A percentile compares a stretch with the other conserved stretches of the same genome.
Conservation (phyloP, 768 basidiomycete species). For the Gelatoporia subvermispora region DNA sequence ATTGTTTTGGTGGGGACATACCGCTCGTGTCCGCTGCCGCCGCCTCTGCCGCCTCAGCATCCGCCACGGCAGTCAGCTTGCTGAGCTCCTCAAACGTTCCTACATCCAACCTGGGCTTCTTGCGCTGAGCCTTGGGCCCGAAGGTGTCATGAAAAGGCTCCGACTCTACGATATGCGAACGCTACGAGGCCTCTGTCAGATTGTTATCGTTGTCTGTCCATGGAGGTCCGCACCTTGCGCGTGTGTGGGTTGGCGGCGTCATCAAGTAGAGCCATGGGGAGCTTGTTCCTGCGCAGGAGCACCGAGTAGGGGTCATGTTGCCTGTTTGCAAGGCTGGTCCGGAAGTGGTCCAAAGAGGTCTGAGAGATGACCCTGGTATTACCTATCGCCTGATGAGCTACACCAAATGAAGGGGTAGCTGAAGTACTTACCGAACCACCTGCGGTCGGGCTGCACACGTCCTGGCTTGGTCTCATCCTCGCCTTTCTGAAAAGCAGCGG, state of each 20-base stretch:
- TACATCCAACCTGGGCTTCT: constrained; percentile 81
- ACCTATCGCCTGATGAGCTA: constrained; percentile 40
- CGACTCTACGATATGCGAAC: constrained; percentile 91
- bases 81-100: constrained; percentile 90
- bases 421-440: constrained; percentile 86
- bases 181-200: constrained; percentile 37
- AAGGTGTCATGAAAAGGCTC: constrained; percentile 95
- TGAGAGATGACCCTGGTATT: constrained; percentile 99
- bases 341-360: constrained; percentile 92
- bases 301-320: constrained; percentile 97
- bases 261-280: constrained; percentile 94
- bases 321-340: constrained; percentile 77
- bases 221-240: constrained; percentile 54
- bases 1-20: constrained; percentile 21
- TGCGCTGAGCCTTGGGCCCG: constrained; percentile 93
- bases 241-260: constrained; percentile 78
- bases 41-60: constrained; percentile 46
- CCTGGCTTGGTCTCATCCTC: constrained; percentile 89
- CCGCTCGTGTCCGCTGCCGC: constrained; percentile 34
- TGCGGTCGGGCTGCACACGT: constrained; percentile 87
- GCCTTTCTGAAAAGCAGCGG: constrained; percentile 94
- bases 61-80: constrained; percentile 52
- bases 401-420: constrained; percentile 5
- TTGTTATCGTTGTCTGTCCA: neutral
- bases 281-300: constrained; percentile 86